Evolutionary conservation across 345 rosid genomes (phyloP).

Genomic region (Jatropha curcas): DNA sequence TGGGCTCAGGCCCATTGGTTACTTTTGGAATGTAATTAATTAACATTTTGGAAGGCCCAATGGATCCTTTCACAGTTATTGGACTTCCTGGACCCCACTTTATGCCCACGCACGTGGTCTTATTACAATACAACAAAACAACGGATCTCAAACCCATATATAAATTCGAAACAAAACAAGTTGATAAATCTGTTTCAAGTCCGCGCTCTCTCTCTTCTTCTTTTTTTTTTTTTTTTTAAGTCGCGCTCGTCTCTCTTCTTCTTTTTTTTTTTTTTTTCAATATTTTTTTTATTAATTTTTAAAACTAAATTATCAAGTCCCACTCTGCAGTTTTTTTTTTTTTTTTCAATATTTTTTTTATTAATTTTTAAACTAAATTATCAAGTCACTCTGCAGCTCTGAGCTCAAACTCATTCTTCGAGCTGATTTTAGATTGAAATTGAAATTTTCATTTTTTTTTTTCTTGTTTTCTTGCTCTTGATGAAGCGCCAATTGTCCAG

Average conservation of each 20-base stretch:
- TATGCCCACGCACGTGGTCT: not conserved
- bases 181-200: slow-evolving; percentile 1
- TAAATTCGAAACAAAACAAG: not conserved
- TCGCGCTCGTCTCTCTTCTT: no score
- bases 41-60: no score
- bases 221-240: not conserved
- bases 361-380: no score
- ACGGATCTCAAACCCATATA: slow-evolving; percentile 18
- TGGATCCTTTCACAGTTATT: not conserved
- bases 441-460: not conserved
- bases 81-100: not conserved
- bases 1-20: no score
- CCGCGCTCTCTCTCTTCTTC: not conserved
- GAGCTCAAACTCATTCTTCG: not conserved
- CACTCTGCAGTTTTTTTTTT: no score
- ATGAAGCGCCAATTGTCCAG: not conserved
- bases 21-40: no score
- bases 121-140: not conserved
- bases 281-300: not conserved
- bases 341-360: not conserved
- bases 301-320: no score
- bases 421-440: not conserved
- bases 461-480: not conserved
- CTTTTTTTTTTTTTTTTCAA: not conserved
- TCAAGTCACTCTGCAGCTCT: slow-evolving; percentile 3